phyloP scores from a whole-genome alignment of 1,139 yeast genomes.

The Sugiyamaella grinbergsii region DNA sequence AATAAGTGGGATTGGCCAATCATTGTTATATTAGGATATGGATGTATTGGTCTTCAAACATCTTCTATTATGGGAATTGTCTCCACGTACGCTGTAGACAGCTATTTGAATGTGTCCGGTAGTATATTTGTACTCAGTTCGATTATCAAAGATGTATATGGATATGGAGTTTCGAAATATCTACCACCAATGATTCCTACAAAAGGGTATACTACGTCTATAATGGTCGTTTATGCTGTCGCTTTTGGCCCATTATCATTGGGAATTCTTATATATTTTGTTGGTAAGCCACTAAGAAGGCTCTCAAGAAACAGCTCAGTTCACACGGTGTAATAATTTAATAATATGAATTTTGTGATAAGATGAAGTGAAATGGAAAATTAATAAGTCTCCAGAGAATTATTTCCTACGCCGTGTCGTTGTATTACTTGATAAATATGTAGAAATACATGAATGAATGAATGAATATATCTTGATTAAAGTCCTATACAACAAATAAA shows the following conservation, averaged over 20 bases:
- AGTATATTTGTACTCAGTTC: conserved; percentile 50
- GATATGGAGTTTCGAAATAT: conserved; percentile 32
- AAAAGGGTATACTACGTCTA: conserved; percentile 12
- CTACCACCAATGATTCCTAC: conserved; percentile 28
- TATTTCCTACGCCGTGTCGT: no score
- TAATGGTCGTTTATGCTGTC: conserved; percentile 18
- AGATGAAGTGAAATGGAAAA: no score
- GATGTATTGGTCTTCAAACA: conserved; percentile 50
- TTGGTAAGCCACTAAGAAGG: conserved; percentile 19
- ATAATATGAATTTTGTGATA: no score
- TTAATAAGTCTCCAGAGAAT: no score
- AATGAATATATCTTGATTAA: no score
- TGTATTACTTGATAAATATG: no score
- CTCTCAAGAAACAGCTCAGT: conserved; percentile 20
- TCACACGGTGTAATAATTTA: conserved; percentile 20
- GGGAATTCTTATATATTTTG: conserved; percentile 19
- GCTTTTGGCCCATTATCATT: conserved; percentile 12
- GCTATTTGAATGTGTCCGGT: conserved; percentile 49
- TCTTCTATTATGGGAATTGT: conserved; percentile 48
- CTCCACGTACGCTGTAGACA: conserved; percentile 49
- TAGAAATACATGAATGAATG: no score
- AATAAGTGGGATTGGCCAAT: conserved; percentile 43
- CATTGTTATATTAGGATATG: conserved; percentile 49
- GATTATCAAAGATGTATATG: conserved; percentile 47
- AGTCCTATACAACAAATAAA: no score